Evolutionary conservation across 73 alveolate genomes (phyloP), one percentile per base, ranked within the genome.

Genomic region (Durusdinium trenchii): DNA sequence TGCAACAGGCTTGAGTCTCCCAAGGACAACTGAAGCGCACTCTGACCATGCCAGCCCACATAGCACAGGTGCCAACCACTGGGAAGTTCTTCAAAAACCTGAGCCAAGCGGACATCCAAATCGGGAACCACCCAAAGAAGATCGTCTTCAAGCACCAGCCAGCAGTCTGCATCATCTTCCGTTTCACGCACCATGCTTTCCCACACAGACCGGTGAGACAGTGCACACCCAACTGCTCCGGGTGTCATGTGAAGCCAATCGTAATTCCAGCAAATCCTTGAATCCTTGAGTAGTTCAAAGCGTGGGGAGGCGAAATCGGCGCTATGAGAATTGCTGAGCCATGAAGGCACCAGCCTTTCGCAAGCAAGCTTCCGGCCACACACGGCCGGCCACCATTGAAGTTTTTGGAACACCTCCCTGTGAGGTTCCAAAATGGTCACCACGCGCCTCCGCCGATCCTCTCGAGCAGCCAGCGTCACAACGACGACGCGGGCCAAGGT

Each of bases 191-290:
- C 50, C 91, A 81, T 18, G 12, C 42, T 28, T 50, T 81, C 71
- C 91, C 91, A 81, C 0, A 81, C 48, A n/a, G 91, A 64, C 45
- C 91, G 43, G 69, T 81, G 91, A 26, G 71, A 48, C 28, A 81
- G 71, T 43, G 91, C 91, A 43, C 91, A 81, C 3, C 91, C 91
- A 18, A 81, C 71, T 16, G 91, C 91, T n/a, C 91, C 91, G 2
- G 91, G 91, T 35, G 91, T 81, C 91, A 81, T 81, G 69, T 81
- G 91, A 81, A 81, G 91, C 91, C 91, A 81, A 30, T 81, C 91
- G 38, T 81, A 81, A 50, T 81, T 81, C 91, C 91, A 81, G 71
- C 91, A 81, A 81, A 81, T 81, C 7, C 73, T 60, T 23, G 73
- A 60, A 60, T 32, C 73, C 30, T 60, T 32, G 1, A 60, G 4